These are phyloP conservation scores for Medicago ruthenica DNA, from an alignment of 306 rosid species.

Conservation along the genomic window DNA sequence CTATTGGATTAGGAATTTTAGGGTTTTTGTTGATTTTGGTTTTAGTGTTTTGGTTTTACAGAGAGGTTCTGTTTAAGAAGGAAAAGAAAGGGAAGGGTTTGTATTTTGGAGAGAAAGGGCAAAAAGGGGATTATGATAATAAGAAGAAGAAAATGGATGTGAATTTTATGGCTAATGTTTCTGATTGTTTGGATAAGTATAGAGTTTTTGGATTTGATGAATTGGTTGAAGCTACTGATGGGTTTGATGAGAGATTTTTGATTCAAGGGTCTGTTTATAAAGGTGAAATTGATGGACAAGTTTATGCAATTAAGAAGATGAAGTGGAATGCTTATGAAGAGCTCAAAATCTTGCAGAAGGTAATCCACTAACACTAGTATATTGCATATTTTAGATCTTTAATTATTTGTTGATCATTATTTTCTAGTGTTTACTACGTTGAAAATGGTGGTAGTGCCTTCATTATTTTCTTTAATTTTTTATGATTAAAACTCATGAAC, in stretches of 20 bases:
- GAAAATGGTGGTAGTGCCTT: neutral
- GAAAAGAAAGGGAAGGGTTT: conserved; percentile 27
- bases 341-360: conserved; percentile 99
- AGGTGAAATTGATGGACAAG: conserved; percentile 64
- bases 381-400: neutral
- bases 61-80: conserved; percentile 54
- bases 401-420: conserved; percentile 1
- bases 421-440: neutral
- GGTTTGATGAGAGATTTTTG: conserved; percentile 61
- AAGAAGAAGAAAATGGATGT: conserved; percentile 51
- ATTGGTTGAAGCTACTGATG: conserved; percentile 71
- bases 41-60: conserved; percentile 54
- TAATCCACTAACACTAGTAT: conserved; percentile 31
- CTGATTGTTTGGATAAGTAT: conserved; percentile 92
- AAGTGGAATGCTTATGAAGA: conserved; percentile 92
- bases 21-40: conserved; percentile 66
- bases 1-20: conserved; percentile 68
- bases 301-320: conserved; percentile 93
- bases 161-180: conserved; percentile 82
- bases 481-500: neutral
- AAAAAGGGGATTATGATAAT: neutral
- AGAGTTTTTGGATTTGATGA: conserved; percentile 77
- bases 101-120: conserved; percentile 38
- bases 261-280: conserved; percentile 86
- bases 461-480: too few species aligned